Conservation (phyloP, 192 early-diverging fungal genomes). For the Powellomyces hirtus region DNA sequence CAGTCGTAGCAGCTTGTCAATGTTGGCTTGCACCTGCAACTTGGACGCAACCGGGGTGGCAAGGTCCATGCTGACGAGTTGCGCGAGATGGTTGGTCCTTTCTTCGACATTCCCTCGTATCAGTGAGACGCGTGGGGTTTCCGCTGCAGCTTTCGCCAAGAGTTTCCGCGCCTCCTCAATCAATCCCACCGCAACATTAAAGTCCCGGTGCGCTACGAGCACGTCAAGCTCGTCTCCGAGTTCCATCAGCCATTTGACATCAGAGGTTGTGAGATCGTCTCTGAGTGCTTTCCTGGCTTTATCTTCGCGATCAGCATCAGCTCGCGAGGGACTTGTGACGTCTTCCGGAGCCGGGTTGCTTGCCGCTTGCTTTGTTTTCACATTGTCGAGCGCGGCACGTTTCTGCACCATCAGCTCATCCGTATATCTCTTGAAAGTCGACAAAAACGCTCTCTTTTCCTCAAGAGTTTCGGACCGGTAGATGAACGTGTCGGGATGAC, state of each 20-base stretch:
- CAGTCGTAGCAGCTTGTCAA: constrained; percentile 75
- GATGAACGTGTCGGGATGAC: constrained; percentile 78
- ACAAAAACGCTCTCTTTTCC: constrained; percentile 66
- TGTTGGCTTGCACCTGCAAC: constrained; percentile 73
- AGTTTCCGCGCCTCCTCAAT: constrained; percentile 61
- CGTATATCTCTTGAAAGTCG: constrained; percentile 53
- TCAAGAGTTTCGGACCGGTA: constrained; percentile 66
- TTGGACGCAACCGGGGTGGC: constrained; percentile 79
- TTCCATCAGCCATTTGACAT: constrained; percentile 63
- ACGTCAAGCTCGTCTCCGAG: constrained; percentile 90
- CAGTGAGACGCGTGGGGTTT: constrained; percentile 34
- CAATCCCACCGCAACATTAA: constrained; percentile 71
- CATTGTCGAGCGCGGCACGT: constrained; percentile 26
- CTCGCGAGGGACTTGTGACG: background rate
- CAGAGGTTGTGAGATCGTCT: constrained; percentile 15
- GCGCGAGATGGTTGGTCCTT: constrained; percentile 46
- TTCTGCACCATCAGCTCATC: constrained; percentile 55
- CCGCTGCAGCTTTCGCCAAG: constrained; percentile 11
- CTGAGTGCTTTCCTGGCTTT: background rate
- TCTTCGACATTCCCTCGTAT: constrained; percentile 38
- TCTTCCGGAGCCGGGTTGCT: background rate
- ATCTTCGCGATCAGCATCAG: constrained; percentile 8
- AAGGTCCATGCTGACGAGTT: constrained; percentile 65
- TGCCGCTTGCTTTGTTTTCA: constrained; percentile 1
- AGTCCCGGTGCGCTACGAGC: constrained; percentile 87